Conservation (phyloP, 352 stramenopile species). For the Phytophthora hibernalis region DNA sequence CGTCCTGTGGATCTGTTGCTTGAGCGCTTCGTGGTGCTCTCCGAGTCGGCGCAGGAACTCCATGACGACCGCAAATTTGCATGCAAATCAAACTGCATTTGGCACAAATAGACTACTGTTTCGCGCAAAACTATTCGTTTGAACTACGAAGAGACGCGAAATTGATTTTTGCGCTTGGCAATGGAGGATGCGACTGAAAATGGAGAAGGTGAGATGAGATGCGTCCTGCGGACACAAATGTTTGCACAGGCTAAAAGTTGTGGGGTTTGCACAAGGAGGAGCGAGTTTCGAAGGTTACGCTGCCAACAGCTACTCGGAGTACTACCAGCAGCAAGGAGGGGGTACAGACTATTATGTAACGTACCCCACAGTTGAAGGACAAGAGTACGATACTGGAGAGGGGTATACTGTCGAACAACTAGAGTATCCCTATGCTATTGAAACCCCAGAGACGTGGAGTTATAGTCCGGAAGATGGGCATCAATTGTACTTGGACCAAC, state of each 20-base stretch:
- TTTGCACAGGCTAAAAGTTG: neutral
- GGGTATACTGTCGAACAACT: slow-evolving; percentile 8
- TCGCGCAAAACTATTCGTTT: neutral
- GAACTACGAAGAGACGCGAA: slow-evolving; percentile 17
- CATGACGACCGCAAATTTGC: slow-evolving; percentile 45
- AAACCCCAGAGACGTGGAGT: slow-evolving; percentile 10
- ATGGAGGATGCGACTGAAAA: slow-evolving; percentile 8
- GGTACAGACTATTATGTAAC: slow-evolving; percentile 3
- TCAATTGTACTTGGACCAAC: slow-evolving; percentile 33
- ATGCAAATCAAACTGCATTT: neutral
- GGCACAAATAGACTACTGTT: neutral
- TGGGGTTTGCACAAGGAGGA: neutral
- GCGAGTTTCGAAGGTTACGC: slow-evolving; percentile 29
- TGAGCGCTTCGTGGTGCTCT: slow-evolving; percentile 88
- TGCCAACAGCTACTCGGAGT: slow-evolving; percentile 15
- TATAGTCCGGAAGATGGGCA: slow-evolving; percentile 23
- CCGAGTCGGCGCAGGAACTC: slow-evolving; percentile 78
- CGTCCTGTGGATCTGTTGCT: slow-evolving; percentile 92
- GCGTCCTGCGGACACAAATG: neutral
- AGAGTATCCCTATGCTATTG: neutral
- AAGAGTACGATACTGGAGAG: slow-evolving; percentile 12
- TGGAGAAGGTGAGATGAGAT: slow-evolving; percentile 1
- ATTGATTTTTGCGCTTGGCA: neutral
- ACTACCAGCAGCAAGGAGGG: slow-evolving; percentile 22
- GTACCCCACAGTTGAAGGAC: neutral